Percentiles rank a stretch among this genome's conserved stretches.
Evolutionary conservation across 192 early-diverging fungal species (phyloP).

Genomic region (Coemansia sp.): DNA sequence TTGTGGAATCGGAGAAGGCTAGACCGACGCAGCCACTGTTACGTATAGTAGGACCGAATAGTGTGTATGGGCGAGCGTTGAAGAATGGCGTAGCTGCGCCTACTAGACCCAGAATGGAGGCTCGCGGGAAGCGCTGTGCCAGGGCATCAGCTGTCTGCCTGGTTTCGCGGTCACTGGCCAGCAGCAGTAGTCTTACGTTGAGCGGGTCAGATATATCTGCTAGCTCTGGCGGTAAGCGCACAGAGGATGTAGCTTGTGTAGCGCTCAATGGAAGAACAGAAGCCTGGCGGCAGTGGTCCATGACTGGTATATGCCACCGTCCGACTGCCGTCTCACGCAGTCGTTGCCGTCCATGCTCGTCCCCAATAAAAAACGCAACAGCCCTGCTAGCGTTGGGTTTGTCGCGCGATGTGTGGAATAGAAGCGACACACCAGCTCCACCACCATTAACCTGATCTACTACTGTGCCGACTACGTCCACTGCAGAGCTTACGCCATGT

Average conservation of each 20-base stretch:
- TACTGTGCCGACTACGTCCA: not conserved
- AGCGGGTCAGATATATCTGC: constrained; percentile 5
- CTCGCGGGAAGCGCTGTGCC: constrained; percentile 33
- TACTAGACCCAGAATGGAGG: constrained; percentile 42
- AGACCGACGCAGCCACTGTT: constrained; percentile 37
- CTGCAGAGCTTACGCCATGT: not conserved
- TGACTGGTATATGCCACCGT: constrained; percentile 42
- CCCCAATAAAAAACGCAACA: constrained; percentile 46
- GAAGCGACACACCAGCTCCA: constrained; percentile 17
- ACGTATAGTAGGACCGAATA: constrained; percentile 12
- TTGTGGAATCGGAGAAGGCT: constrained; percentile 19
- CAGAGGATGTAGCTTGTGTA: constrained; percentile 33
- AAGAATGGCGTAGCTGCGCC: constrained; percentile 50
- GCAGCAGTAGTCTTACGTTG: constrained; percentile 22
- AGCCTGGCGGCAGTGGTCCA: constrained; percentile 19
- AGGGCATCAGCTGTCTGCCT: constrained; percentile 35
- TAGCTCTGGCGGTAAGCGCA: constrained; percentile 35
- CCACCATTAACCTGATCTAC: not conserved
- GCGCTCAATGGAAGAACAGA: constrained; percentile 10
- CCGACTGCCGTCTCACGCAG: constrained; percentile 48
- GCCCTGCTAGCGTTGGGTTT: not conserved
- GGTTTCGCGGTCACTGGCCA: constrained; percentile 42
- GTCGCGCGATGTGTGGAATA: constrained; percentile 21
- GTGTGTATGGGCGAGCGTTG: constrained; percentile 41
- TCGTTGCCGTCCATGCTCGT: constrained; percentile 45